Evolutionary conservation across 345 rosid genomes (phyloP), one percentile per base, ranked within the genome.

Genomic region (Passiflora organensis): DNA sequence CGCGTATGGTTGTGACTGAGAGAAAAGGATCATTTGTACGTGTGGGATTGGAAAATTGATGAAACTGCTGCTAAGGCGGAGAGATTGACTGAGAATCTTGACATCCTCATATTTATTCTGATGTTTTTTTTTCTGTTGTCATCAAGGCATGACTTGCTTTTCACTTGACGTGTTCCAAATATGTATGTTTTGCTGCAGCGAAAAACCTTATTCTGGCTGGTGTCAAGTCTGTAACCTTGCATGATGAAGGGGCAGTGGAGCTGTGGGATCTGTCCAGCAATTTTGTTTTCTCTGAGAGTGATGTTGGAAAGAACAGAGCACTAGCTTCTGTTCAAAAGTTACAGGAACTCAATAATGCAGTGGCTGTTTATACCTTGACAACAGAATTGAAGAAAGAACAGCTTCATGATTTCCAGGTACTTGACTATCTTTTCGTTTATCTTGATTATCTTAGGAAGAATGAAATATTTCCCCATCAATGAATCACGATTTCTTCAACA

Each of bases 151-250:
- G n/a, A n/a, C n/a, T n/a, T n/a, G n/a, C n/a, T n/a, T n/a, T n/a
- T n/a, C n/a, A 94, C n/a, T n/a, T n/a, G n/a, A n/a, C n/a, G n/a
- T n/a, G n/a, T n/a, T n/a, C n/a, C n/a, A n/a, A n/a, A n/a, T n/a
- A n/a, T n/a, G n/a, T n/a, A n/a, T n/a, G n/a, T n/a, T 4, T 63
- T 56, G 41, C 57, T 71, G 73, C 85, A 93, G 99, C 99, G 8
- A 89, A 94, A 79, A 94, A 94, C 72, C 96, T 94, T 24, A 72
- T 89, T 54, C 95, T 94, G 49, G 97, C 96, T 52, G 97, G 99
- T 56, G 97, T 89, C 51, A 94, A 94, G 86, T 94, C 97, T 44
- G 93, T 89, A 59, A 85, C 96, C 12, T 65, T 94, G 78, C 99
- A 94, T 47, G 99, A 94, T 69, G 95, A 86, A 69, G 82, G 81